Evolutionary conservation across 177 flowering plant genomes (phyloP), one percentile per base, ranked within the genome.

Genomic region (Vitis hybrid): DNA sequence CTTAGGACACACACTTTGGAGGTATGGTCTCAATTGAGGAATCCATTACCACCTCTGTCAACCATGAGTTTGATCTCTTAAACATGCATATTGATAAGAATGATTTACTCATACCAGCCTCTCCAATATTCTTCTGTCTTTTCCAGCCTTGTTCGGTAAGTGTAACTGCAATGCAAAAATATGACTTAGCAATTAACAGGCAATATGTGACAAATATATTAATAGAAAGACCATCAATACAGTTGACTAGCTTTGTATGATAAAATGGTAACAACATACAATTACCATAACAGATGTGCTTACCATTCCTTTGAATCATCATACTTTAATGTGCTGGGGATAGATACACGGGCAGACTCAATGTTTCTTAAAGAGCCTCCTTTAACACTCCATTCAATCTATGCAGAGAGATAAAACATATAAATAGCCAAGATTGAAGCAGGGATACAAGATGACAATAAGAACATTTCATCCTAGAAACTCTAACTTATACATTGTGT

Each of bases 381-480:
- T 84, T 77, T 95, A 15, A 95, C 88, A 78, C 92, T 95, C 94
- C 94, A 95, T 79, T 95, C 98, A 79, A 95, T 85, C 99, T 95
- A 70, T 61, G 27, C 15, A 74, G 32, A 59, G 15, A 24, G 27
- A 51, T 1, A 48, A 46, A 50, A 15, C 15, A 30, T 56, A 2
- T 35, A 6, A 9, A 68, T 11, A 62, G 51, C 30, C 55, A 62
- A 40, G 46, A 4, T 40, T 40, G 46, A 40, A 40, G 46, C 5
- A 40, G 46, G 46, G 46, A 40, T 40, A 40, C 46, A 40, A 40
- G 8, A 4, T 40, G 46, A 7, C 46, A 6, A 7, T 40, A 40
- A 40, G 46, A 40, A 40, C 6, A 40, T 40, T 40, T 40, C 46
- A 40, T 40, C 46, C 46, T 40, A 4, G 46, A 40, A 40, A 7